Evolutionary conservation across 805 yeast species (phyloP), one percentile per base, ranked within the genome.

Genomic region (Starmera quercuum): DNA sequence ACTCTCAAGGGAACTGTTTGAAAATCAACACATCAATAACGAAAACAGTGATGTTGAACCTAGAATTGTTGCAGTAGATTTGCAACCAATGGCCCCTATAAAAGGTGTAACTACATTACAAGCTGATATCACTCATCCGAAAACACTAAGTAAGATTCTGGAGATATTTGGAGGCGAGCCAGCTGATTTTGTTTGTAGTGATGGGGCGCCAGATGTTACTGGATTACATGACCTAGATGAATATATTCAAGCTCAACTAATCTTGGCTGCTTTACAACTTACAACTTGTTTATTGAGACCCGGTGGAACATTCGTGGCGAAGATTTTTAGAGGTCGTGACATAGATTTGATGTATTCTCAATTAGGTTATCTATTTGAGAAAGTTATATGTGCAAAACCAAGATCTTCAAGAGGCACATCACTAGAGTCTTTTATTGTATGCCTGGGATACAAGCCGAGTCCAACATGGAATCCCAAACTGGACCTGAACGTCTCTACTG

Each of bases 181-280:
- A 36, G 97, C 97, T 0, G 98, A 92, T 57, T 82, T 90, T 54
- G 95, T 92, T 1, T 86, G 95, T 49, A 81, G 95, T 49, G 97
- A 92, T 56, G 98, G 98, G 37, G 98, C 98, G 0, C 98, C 98
- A 2, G 98, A 92, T 60, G 98, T 92, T 16, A 92, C 98, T 0
- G 98, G 98, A 1, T 60, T 92, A 33, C 98, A 92, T 54, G 98
- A 92, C 58, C 64, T 92, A 38, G 98, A 92, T 56, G 98, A 92
- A 58, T 92, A 90, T 54, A 83, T 92, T 37, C 98, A 92, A 62
- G 96, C 95, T 3, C 97, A 92, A 54, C 65, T 92, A 37, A 83
- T 92, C 33, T 64, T 88, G 46, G 81, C 96, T 26, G 98, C 98
- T 2, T 63, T 92, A 36, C 95, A 87, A 49, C 64, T 92, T 36